Conservation (phyloP, 2,329 filamentous ascomycete genomes). For the Microascus cirrosus region DNA sequence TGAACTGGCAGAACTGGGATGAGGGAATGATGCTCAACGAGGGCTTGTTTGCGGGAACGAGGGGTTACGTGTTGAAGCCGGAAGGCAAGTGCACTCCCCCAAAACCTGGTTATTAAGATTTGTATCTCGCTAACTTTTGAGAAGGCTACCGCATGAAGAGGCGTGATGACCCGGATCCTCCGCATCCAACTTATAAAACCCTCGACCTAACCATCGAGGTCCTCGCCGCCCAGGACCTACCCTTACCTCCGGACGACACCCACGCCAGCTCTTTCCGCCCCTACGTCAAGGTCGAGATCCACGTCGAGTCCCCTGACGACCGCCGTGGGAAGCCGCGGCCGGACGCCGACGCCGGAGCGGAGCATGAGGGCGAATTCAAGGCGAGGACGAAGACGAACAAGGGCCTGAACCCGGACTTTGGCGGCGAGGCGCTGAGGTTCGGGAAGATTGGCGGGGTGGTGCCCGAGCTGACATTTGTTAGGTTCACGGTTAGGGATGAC, state of each 20-base stretch:
- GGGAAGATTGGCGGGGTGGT: conserved; percentile 43
- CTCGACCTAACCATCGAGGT: conserved; percentile 64
- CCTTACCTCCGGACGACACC: conserved; percentile 45
- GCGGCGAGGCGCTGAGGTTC: conserved; percentile 46
- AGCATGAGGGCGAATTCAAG: conserved; percentile 38
- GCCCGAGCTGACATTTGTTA: conserved; percentile 60
- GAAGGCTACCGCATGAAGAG: conserved; percentile 19
- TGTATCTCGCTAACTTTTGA: background rate
- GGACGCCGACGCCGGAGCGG: conserved; percentile 23
- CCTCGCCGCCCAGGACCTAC: conserved; percentile 65
- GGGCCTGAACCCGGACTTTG: conserved; percentile 54
- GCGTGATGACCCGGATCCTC: conserved; percentile 5
- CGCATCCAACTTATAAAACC: conserved; percentile 27
- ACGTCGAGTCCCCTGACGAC: conserved; percentile 58
- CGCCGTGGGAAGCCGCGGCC: conserved; percentile 21
- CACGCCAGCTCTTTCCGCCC: conserved; percentile 53
- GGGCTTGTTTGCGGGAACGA: conserved; percentile 75
- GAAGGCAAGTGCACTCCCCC: conserved; percentile 36
- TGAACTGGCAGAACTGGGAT: conserved; percentile 91
- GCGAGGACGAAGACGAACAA: conserved; percentile 45
- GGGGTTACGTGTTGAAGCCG: conserved; percentile 83
- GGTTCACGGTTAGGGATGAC: conserved; percentile 82
- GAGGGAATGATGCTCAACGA: conserved; percentile 95
- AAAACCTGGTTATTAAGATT: background rate
- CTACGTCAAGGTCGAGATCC: conserved; percentile 75